Evolutionary conservation across 2,329 filamentous ascomycete genomes (phyloP).

Genomic region (Dothideomycetes sp.): DNA sequence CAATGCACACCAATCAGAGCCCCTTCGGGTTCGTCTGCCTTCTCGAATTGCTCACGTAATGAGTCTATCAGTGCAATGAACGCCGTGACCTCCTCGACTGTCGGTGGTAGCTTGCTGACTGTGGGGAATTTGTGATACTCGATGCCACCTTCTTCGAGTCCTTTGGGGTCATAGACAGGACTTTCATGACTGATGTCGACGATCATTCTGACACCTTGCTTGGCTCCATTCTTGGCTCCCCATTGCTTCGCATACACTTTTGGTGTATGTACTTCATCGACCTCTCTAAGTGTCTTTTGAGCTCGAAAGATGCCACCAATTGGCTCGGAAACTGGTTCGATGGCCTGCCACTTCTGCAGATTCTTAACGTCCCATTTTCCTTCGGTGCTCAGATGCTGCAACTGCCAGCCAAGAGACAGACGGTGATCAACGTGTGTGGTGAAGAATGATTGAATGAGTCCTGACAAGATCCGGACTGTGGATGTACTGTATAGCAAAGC

Average conservation of each 20-base stretch:
- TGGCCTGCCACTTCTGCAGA: slow-evolving; percentile 78
- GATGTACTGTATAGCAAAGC: slow-evolving; percentile 72
- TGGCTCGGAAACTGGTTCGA: slow-evolving; percentile 60
- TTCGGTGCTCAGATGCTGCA: slow-evolving; percentile 76
- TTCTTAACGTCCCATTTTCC: slow-evolving; percentile 99
- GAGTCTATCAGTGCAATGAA: slow-evolving; percentile 52
- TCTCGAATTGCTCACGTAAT: slow-evolving; percentile 22
- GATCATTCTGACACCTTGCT: slow-evolving; percentile 37
- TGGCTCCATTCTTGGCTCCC: slow-evolving; percentile 56
- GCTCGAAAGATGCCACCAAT: slow-evolving; percentile 76
- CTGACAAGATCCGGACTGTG: slow-evolving; percentile 66
- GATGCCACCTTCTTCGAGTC: slow-evolving; percentile 36
- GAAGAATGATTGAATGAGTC: slow-evolving; percentile 76
- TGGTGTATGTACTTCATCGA: slow-evolving; percentile 75
- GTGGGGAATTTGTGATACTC: slow-evolving; percentile 73
- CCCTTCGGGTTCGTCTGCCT: slow-evolving; percentile 32
- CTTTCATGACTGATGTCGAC: slow-evolving; percentile 87
- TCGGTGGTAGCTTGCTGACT: slow-evolving; percentile 81
- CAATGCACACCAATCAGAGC: slow-evolving; percentile 72
- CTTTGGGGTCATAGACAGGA: slow-evolving; percentile 73
- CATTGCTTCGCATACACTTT: slow-evolving; percentile 60
- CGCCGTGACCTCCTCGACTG: slow-evolving; percentile 48
- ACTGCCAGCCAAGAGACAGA: slow-evolving; percentile 78
- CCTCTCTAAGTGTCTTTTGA: slow-evolving; percentile 87
- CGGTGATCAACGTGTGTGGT: slow-evolving; percentile 64